Base-by-base conservation (phyloP, 2,329 filamentous ascomycete species). In the Waltergamsia citrina region DNA sequence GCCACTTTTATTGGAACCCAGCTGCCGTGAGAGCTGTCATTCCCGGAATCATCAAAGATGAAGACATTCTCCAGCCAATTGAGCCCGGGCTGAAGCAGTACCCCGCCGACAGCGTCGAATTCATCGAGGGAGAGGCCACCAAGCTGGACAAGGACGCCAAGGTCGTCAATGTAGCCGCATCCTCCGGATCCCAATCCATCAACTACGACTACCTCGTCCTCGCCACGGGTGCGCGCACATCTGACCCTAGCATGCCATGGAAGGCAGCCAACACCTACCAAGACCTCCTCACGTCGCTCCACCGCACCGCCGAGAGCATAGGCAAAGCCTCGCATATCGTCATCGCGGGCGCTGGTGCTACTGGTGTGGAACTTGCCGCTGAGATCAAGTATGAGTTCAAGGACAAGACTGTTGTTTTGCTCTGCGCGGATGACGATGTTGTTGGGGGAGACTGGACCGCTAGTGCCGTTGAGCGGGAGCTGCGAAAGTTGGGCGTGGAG, bases 1-100 rank as follows among this genome's bases (percentile, higher is more conserved):
- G 59, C 40, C 69, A 76, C 44, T 69, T 76, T 43, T 76, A 65
- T 57, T 74, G 70, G 71, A 74, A 74, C 51, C 36, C 74, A 5
- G 71, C 69, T 18, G 63, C 71, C 2, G 63, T 73, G 28, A 67
- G 72, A 30, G 69, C 67, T 50, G 63, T 76, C 40, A 53, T 75
- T 29, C 69, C 71, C 3, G 65, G 59, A 24, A 41, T 58, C 32
- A 42, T 74, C 46, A 58, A 57, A 24, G 66, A 72, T 39, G 62
- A 69, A 9, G 56, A 72, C 42, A 53, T 73, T 42, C 61, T 67
- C 48, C 57, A 57, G 33, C 60, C 70, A 22, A 67, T 77, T 35
- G 57, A 57, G 36, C 50, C 60, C 2, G 67, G 67, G 6, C 61
- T 76, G 33, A 51, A 56, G 25, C 60, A 64, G 42, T 76, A 76